Conservation (phyloP, 139 green algal species). For the Chlamydomonas sp. region DNA sequence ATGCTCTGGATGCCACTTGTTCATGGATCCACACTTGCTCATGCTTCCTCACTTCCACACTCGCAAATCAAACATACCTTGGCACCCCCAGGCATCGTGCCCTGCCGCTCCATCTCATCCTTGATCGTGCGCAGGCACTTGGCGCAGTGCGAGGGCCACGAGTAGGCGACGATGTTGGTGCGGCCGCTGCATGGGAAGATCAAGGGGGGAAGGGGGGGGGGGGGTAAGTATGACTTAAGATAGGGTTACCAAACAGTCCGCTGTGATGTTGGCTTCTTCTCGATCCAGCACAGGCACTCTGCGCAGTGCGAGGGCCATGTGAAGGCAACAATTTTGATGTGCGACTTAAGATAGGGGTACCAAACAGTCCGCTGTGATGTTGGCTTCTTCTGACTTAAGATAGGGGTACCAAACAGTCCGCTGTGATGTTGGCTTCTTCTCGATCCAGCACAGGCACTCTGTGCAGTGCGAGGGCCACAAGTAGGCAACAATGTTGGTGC, state of each 20-base stretch:
- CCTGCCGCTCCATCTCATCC: conserved; percentile 29
- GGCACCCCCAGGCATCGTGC: too few relatives aligned
- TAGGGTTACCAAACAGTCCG: too few relatives aligned
- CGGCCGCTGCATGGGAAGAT: conserved; percentile 31
- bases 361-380: too few relatives aligned
- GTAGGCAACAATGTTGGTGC: conserved; percentile 84
- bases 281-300: conserved; percentile 59
- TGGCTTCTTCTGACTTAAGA: too few relatives aligned
- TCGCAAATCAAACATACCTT: too few relatives aligned
- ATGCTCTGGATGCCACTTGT: too few relatives aligned
- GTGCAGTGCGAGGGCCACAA: conserved; percentile 81
- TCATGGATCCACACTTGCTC: too few relatives aligned
- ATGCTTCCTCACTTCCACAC: too few relatives aligned
- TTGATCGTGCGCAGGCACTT: conserved; percentile 64
- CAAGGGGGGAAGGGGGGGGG: too few relatives aligned
- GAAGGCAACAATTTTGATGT: conserved; percentile 83
- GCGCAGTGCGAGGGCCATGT: conserved; percentile 81
- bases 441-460: conserved; percentile 59
- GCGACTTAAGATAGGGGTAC: too few relatives aligned
- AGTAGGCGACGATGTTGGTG: conserved; percentile 85
- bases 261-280: conserved; percentile 34
- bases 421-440: conserved; percentile 34
- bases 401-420: too few relatives aligned
- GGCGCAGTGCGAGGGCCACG: conserved; percentile 78
- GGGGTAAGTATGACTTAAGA: too few relatives aligned